phyloP scores from a whole-genome alignment of 805 yeast genomes.

The Candida bentonensis region DNA sequence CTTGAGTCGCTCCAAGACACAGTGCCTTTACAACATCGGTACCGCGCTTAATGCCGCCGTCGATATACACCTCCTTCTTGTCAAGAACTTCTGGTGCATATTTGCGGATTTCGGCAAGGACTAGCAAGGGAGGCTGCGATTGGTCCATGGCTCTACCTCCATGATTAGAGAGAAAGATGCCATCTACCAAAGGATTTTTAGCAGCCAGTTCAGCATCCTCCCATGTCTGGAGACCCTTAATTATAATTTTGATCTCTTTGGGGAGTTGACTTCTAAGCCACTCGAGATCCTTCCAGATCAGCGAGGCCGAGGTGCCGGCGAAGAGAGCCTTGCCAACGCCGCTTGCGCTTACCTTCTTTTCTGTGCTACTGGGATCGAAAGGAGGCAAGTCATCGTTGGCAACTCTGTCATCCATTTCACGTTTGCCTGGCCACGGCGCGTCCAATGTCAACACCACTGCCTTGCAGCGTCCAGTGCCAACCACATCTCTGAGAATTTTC shows the following conservation, averaged over 20 bases:
- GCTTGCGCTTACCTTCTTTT: conserved; percentile 5
- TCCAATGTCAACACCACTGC: conserved; percentile 39
- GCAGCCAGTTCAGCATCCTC: conserved; percentile 13
- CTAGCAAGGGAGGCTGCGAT: conserved; percentile 46
- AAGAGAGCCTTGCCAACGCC: conserved; percentile 20
- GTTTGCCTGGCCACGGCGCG: conserved; percentile 35
- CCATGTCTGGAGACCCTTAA: conserved; percentile 13
- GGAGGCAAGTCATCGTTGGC: conserved; percentile 19
- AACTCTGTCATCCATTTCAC: conserved; percentile 34
- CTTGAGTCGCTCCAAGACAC: conserved; percentile 52
- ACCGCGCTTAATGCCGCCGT: conserved; percentile 58
- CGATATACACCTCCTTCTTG: conserved; percentile 42
- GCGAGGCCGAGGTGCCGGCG: conserved; percentile 15
- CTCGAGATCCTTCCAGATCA: conserved; percentile 10
- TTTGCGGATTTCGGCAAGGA: conserved; percentile 37
- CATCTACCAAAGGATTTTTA: conserved; percentile 23
- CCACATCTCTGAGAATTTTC: conserved; percentile 25
- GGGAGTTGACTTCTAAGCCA: conserved; percentile 12
- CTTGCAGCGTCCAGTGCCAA: conserved; percentile 25
- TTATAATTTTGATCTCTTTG: conserved; percentile 9
- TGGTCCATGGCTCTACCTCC: conserved; percentile 63
- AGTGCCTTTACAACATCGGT: conserved; percentile 53
- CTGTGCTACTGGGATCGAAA: neutral
- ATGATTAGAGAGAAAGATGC: conserved; percentile 50
- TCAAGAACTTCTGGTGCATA: conserved; percentile 25